Evolutionary conservation across 2,329 filamentous ascomycete genomes (phyloP), one percentile per base, ranked within the genome.

Genomic region (Alternaria triticimaculans): DNA sequence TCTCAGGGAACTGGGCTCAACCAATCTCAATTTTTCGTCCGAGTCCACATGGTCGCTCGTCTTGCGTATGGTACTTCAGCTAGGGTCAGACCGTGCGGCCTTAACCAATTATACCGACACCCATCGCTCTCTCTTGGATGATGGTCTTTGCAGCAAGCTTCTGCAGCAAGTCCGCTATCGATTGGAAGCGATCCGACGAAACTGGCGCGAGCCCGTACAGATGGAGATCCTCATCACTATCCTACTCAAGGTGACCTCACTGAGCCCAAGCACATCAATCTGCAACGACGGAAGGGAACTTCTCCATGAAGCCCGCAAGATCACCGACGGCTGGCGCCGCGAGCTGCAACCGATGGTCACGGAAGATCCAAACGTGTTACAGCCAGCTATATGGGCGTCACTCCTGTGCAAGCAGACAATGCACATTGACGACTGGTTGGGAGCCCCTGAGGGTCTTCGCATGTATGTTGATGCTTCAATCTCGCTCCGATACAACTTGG

Each of bases 161-260:
- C 48, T 84, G 0, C 75, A 84, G 0, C 83, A 87, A 37, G 71
- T 92, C 0, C 67, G 79, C 2, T 62, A 74, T n/a, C 82, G 83
- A 2, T 60, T 91, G 0, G 70, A 79, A 0, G 70, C 74, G 0
- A 84, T 92, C 8, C 71, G 75, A 0, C 74, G 79, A 0, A 91
- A 88, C 48, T 90, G 88, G 86, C 82, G 88, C 0, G 89, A 92
- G 64, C 80, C 78, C 0, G 76, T 86, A 55, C 82, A 83, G 14
- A 90, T 92, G 87, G 84, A 87, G 5, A 81, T 85, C 0, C 58
- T 90, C 2, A 81, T 90, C 6, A 86, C 82, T 0, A 67, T 91
- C 0, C 69, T 80, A 0, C 71, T 88, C 1, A 83, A 86, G 3
- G 20, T 82, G 1, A 70, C 67, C 15, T 72, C 68, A 75, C 1